phyloP scores from a whole-genome alignment of 2,329 filamentous ascomycete genomes.

The Trichoderma sp. region DNA sequence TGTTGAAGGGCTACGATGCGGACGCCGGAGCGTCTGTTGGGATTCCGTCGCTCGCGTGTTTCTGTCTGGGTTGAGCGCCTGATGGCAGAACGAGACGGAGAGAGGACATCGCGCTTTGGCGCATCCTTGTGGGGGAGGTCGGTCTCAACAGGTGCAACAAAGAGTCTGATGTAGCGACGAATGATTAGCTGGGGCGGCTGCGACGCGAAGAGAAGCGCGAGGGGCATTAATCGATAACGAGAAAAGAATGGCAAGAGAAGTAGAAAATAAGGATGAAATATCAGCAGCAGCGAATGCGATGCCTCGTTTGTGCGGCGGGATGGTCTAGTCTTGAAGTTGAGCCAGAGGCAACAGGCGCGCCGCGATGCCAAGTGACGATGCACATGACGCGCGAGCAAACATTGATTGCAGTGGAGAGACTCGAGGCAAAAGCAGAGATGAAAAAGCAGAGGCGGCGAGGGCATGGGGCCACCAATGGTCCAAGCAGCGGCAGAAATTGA shows the following conservation, averaged over 20 bases:
- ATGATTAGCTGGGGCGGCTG: background rate
- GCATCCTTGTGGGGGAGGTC: constrained; percentile 39
- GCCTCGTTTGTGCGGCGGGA: background rate
- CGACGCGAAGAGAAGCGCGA: background rate
- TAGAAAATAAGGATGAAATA: background rate
- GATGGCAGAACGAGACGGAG: constrained; percentile 40
- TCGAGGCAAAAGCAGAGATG: background rate
- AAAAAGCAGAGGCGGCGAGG: background rate
- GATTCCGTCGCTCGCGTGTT: constrained; percentile 31
- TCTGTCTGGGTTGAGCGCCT: constrained; percentile 36
- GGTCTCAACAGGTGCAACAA: constrained; percentile 46
- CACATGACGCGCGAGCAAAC: background rate
- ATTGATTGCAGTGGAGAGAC: background rate
- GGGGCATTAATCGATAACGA: background rate
- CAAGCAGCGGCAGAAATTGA: background rate
- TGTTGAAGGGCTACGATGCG: constrained; percentile 30
- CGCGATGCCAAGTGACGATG: background rate
- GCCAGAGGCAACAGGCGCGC: background rate
- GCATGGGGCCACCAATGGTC: background rate
- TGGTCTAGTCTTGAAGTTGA: background rate
- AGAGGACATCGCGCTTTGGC: constrained; percentile 30
- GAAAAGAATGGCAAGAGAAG: background rate
- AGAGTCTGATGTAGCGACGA: constrained; percentile 36
- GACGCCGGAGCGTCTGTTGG: constrained; percentile 26
- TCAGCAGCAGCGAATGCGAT: background rate